Evolutionary conservation across 768 basidiomycete species (phyloP).

Genomic region (Tubosaeta sp.): DNA sequence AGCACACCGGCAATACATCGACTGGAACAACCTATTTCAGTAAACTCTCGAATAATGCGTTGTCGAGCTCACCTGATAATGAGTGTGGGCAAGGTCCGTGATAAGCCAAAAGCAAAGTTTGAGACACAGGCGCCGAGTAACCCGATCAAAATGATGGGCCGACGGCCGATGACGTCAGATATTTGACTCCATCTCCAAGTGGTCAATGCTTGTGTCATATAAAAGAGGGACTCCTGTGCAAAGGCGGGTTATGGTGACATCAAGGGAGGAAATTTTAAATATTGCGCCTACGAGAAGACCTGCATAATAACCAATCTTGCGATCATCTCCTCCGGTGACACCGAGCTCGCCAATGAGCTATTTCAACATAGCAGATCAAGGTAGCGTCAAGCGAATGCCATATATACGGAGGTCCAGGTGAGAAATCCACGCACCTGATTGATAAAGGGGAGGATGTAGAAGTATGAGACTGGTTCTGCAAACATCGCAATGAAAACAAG

Average conservation of each 20-base stretch:
- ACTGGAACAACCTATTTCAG: slow-evolving; percentile 14
- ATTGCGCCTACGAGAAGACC: slow-evolving; percentile 42
- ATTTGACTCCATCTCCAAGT: slow-evolving; percentile 60
- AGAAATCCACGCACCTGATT: slow-evolving; percentile 40
- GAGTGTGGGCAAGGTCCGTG: slow-evolving; percentile 49
- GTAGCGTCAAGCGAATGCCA: not conserved
- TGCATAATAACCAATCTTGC: slow-evolving; percentile 65
- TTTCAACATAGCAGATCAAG: slow-evolving; percentile 25
- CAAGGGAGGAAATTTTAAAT: not conserved
- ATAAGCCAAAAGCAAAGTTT: slow-evolving; percentile 59
- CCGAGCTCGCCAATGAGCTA: slow-evolving; percentile 45
- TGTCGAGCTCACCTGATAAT: slow-evolving; percentile 43
- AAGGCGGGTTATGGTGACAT: not conserved
- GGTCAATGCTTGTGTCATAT: slow-evolving; percentile 19
- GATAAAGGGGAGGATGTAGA: slow-evolving; percentile 62
- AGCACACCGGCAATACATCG: slow-evolving; percentile 34
- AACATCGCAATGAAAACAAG: slow-evolving; percentile 45
- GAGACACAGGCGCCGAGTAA: slow-evolving; percentile 48
- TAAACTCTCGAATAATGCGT: not conserved
- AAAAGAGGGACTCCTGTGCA: slow-evolving; percentile 58
- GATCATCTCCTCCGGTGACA: slow-evolving; percentile 58
- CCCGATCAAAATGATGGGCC: slow-evolving; percentile 56
- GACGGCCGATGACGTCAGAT: slow-evolving; percentile 57
- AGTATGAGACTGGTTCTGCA: slow-evolving; percentile 51
- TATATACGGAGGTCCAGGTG: not conserved